Base-by-base conservation (phyloP, 208 protist genomes). In the Trypanosoma congolense region DNA sequence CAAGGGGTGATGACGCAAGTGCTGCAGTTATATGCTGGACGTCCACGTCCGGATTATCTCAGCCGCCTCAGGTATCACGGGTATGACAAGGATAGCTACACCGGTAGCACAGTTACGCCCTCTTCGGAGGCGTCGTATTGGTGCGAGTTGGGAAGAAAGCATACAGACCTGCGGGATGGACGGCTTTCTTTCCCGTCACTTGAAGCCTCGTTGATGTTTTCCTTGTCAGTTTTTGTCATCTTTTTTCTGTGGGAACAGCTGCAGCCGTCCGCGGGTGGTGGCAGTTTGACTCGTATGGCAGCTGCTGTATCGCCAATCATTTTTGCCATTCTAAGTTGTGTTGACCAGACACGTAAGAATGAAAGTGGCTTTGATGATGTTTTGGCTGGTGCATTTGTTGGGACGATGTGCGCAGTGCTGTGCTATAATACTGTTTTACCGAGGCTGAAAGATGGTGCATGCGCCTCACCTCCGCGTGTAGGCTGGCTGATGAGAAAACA, bases 1-100 rank as follows among this genome's bases (percentile, higher is more conserved):
- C 52, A 86, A 31, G 48, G 68, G 3, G 60, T 73, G 31, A 57
- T 83, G 0, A 56, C 73, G 26, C 57, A 74, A 24, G 12, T 84
- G 4, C 24, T 86, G 2, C 91, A 93, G 61, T 24, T 93, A 10
- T 84, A 81, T 54, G 87, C 88, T n/a, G 93, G 95, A 8, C 73
- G 95, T 9, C 81, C 94, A 21, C 77, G 95, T 1, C 95, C 95
- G 14, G 87, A 97, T 75, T 98, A 86, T 65, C 54, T 90, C 6
- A 59, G 50, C 16, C 78, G 84, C 6, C 67, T 95, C 10, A 62
- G 35, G 0, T 8, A 36, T n/a, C 69, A 61, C 2, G 77, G 80
- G 16, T 80, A 77, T 73, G 75, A 71, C 22, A 61, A 66, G 29
- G 31, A 87, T 14, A 59, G 42, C 33, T 52, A 66, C 28, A 40